phyloP scores from a whole-genome alignment of 257 asterid genomes.

The Gardenia jasminoides region DNA sequence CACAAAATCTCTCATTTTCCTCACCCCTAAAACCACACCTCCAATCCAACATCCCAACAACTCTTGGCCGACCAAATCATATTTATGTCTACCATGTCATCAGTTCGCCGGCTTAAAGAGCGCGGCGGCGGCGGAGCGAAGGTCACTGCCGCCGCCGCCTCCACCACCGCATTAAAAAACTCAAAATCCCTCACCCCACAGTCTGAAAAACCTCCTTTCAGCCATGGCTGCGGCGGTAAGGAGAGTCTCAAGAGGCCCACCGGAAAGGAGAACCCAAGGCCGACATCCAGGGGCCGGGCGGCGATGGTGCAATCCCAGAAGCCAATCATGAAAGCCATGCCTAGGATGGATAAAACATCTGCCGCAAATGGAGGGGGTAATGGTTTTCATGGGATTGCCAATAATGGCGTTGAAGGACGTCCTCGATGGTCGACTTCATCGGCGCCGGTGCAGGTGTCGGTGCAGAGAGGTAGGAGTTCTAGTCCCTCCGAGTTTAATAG shows the following conservation, averaged over 20 bases:
- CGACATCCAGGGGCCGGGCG: slow-evolving; percentile 52
- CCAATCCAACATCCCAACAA: neutral
- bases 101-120: slow-evolving; percentile 61
- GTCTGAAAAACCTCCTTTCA: slow-evolving; percentile 36
- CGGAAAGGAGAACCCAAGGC: slow-evolving; percentile 72
- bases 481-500: slow-evolving; percentile 63
- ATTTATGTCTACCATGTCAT: slow-evolving; percentile 43
- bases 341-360: slow-evolving; percentile 47
- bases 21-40: neutral
- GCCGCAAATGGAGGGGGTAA: slow-evolving; percentile 16
- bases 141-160: slow-evolving; percentile 27
- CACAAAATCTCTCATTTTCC: neutral
- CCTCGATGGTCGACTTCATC: slow-evolving; percentile 57
- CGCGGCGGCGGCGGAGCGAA: slow-evolving; percentile 50
- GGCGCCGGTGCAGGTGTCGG: slow-evolving; percentile 40
- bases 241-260: slow-evolving; percentile 30
- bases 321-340: slow-evolving; percentile 54
- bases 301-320: slow-evolving; percentile 40
- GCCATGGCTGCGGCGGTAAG: slow-evolving; percentile 9
- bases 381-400: slow-evolving; percentile 17
- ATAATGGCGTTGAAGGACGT: slow-evolving; percentile 37
- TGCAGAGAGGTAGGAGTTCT: slow-evolving; percentile 71
- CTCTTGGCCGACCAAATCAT: neutral
- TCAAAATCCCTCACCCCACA: slow-evolving; percentile 42
- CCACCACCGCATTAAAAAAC: neutral